phyloP scores from a whole-genome alignment of 768 basidiomycete species.

The Lactarius hatsudake region DNA sequence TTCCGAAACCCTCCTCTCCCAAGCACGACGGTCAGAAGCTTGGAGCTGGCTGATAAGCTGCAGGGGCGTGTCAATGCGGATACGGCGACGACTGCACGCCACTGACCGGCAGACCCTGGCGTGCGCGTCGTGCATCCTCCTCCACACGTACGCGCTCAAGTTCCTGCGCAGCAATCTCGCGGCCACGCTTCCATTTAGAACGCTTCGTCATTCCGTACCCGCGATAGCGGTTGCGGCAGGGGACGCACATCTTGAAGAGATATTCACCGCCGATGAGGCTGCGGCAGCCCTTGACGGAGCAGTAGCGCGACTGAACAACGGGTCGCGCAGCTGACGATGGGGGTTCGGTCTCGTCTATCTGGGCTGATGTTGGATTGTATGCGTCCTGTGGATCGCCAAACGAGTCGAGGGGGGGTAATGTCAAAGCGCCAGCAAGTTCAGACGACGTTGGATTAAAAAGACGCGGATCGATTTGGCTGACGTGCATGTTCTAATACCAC shows the following conservation, averaged over 20 bases:
- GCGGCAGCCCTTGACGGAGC: slow-evolving; percentile 58
- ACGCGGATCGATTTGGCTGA: slow-evolving; percentile 33
- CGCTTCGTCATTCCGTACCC: slow-evolving; percentile 55
- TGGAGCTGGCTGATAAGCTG: slow-evolving; percentile 38
- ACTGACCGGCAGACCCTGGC: slow-evolving; percentile 40
- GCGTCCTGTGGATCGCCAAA: slow-evolving; percentile 2
- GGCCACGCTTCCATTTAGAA: slow-evolving; percentile 50
- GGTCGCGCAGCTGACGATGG: slow-evolving; percentile 8
- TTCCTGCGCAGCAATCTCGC: slow-evolving; percentile 42
- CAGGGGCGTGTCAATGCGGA: slow-evolving; percentile 6
- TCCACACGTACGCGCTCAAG: slow-evolving; percentile 37
- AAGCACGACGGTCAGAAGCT: slow-evolving; percentile 26
- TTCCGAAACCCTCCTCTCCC: slow-evolving; percentile 25
- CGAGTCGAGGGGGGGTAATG: slow-evolving; percentile 34
- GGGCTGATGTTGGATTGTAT: slow-evolving; percentile 12
- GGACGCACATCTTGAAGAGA: slow-evolving; percentile 30
- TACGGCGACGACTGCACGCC: background rate
- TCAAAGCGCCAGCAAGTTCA: slow-evolving; percentile 49
- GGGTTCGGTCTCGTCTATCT: background rate
- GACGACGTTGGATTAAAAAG: slow-evolving; percentile 40
- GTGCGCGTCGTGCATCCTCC: slow-evolving; percentile 40
- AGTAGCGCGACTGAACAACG: slow-evolving; percentile 37
- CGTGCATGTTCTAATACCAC: slow-evolving; percentile 17
- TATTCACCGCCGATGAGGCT: slow-evolving; percentile 41
- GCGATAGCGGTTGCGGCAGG: slow-evolving; percentile 50